Conservation (phyloP, 2,329 filamentous ascomycete genomes). For the Bipolaris oryzae region DNA sequence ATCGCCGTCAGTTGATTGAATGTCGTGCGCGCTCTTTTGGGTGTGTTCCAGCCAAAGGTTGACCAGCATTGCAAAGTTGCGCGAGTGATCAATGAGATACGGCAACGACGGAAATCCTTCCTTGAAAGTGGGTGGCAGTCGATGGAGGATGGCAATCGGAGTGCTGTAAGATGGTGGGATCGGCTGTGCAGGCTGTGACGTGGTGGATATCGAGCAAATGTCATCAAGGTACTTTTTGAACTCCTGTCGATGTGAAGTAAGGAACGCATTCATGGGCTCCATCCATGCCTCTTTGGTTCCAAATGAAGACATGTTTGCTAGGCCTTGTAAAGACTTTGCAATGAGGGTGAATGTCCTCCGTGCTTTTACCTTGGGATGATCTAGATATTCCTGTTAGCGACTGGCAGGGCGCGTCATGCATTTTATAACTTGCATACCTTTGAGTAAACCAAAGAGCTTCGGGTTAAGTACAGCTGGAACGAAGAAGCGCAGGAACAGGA, state of each 20-base stretch:
- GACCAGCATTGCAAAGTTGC: conserved; percentile 82
- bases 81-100: conserved; percentile 87
- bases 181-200: conserved; percentile 61
- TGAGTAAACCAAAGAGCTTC: conserved; percentile 86
- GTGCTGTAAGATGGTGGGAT: conserved; percentile 89
- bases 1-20: conserved; percentile 52
- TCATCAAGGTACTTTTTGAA: conserved; percentile 88
- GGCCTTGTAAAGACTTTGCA: conserved; percentile 86
- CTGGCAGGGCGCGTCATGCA: not conserved
- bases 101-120: conserved; percentile 94
- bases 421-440: conserved; percentile 55
- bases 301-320: conserved; percentile 89
- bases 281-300: conserved; percentile 98
- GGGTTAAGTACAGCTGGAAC: conserved; percentile 96
- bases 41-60: conserved; percentile 75
- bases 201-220: conserved; percentile 80
- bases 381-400: conserved; percentile 50
- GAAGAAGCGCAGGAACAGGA: conserved; percentile 92
- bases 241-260: conserved; percentile 73
- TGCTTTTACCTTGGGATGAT: conserved; percentile 81
- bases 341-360: conserved; percentile 90
- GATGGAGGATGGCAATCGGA: conserved; percentile 84
- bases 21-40: conserved; percentile 44
- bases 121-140: conserved; percentile 77
- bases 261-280: conserved; percentile 95